Percentiles rank a stretch among this genome's conserved stretches.
Conservation (phyloP, 2,329 filamentous ascomycete genomes). For the Reticulascus tulasneorum region DNA sequence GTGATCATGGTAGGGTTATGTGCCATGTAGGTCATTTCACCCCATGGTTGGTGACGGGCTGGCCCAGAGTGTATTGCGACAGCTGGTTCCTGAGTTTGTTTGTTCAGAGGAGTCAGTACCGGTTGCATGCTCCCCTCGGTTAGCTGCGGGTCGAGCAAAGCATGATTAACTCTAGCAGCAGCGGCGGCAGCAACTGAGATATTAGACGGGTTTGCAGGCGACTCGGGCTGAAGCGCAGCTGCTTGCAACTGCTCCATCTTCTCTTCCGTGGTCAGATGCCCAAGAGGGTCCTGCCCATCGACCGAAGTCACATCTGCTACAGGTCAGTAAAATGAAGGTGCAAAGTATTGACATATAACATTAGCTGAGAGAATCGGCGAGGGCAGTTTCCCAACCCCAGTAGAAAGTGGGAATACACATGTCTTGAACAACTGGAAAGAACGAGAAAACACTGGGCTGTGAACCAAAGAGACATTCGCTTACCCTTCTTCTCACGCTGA, state of each 20-base stretch:
- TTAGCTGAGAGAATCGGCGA: neutral
- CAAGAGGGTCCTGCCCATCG: slow-evolving; percentile 10
- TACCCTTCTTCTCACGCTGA: slow-evolving; percentile 32
- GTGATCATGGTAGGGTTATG: slow-evolving; percentile 8
- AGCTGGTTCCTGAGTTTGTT: slow-evolving; percentile 7
- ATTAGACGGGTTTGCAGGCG: slow-evolving; percentile 41
- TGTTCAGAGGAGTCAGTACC: too few relatives aligned
- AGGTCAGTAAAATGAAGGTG: too few relatives aligned
- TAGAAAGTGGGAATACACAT: neutral
- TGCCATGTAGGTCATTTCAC: slow-evolving; percentile 48
- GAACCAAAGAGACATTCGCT: slow-evolving; percentile 8
- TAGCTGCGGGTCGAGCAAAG: slow-evolving; percentile 51
- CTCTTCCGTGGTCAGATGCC: slow-evolving; percentile 37
- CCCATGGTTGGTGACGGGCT: slow-evolving; percentile 41
- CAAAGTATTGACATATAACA: slow-evolving; percentile 2
- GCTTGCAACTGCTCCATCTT: slow-evolving; percentile 43
- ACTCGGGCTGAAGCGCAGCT: slow-evolving; percentile 30
- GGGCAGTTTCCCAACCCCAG: neutral
- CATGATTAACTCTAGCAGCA: slow-evolving; percentile 50
- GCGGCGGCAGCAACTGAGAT: slow-evolving; percentile 55
- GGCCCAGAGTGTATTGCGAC: neutral
- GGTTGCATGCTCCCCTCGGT: slow-evolving; percentile 5
- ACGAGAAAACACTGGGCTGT: neutral
- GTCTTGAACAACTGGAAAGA: neutral
- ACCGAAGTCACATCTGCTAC: slow-evolving; percentile 14